phyloP scores from a whole-genome alignment of 1,284 basidiomycete species.

The Cryptococcus hybrid region DNA sequence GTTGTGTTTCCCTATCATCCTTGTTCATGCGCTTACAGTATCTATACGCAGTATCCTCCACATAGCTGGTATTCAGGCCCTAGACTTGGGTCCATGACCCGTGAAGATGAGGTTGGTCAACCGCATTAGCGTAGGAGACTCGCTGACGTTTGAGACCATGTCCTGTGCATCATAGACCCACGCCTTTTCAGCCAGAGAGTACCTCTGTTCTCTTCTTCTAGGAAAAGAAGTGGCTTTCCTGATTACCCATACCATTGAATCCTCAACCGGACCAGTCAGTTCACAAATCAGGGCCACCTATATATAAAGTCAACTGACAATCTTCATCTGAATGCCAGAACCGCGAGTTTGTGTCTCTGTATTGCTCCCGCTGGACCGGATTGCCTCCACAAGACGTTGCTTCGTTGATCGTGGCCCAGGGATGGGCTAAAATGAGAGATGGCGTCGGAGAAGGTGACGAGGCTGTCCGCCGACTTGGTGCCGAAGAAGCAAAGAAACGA shows the following conservation, averaged over 20 bases:
- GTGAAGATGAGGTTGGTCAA: constrained; percentile 76
- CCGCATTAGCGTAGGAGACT: background rate
- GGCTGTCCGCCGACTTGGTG: constrained; percentile 51
- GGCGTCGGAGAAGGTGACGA: constrained; percentile 51
- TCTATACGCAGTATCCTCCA: constrained; percentile 65
- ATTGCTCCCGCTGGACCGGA: constrained; percentile 52
- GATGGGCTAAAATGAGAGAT: constrained; percentile 93
- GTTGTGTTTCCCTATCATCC: constrained; percentile 14
- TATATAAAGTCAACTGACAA: background rate
- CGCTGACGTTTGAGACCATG: background rate
- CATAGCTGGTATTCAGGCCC: constrained; percentile 77
- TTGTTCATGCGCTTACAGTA: background rate
- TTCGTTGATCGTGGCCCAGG: constrained; percentile 73
- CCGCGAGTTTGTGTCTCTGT: constrained; percentile 45
- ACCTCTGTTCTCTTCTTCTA: constrained; percentile 75
- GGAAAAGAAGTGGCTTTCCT: constrained; percentile 68
- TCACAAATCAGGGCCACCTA: background rate
- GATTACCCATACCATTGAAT: constrained; percentile 43
- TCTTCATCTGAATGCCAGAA: constrained; percentile 17
- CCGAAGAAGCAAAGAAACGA: constrained; percentile 71
- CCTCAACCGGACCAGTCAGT: constrained; percentile 10
- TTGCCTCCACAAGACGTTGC: constrained; percentile 62
- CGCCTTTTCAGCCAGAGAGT: constrained; percentile 92
- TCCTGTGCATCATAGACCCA: constrained; percentile 59
- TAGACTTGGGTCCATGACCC: constrained; percentile 69